These are phyloP conservation scores for Coemansia sp. DNA, from an alignment of 192 early-diverging fungal genomes.

Conservation along the genomic window DNA sequence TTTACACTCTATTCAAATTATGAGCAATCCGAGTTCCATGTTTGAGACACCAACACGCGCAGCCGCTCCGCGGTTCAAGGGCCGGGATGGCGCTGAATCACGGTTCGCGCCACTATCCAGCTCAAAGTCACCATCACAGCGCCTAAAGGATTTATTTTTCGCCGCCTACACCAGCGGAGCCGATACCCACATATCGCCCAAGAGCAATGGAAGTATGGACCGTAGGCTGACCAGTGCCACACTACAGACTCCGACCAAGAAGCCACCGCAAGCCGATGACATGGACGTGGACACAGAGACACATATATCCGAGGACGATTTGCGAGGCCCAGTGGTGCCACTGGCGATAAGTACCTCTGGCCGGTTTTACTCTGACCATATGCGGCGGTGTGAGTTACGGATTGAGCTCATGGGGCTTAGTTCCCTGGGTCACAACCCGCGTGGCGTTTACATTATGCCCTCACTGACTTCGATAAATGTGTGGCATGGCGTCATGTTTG, in stretches of 20 bases:
- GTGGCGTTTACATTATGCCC: constrained; percentile 89
- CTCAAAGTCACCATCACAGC: constrained; percentile 47
- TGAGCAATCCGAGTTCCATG: constrained; percentile 21
- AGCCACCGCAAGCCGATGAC: constrained; percentile 13
- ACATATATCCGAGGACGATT: constrained; percentile 33
- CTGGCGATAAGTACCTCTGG: constrained; percentile 41
- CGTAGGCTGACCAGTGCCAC: constrained; percentile 23
- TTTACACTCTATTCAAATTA: constrained; percentile 2
- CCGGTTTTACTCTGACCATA: constrained; percentile 56
- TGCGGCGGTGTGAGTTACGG: constrained; percentile 54
- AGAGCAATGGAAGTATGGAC: constrained; percentile 5
- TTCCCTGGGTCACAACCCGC: constrained; percentile 70
- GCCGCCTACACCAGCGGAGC: constrained; percentile 47
- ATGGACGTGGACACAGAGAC: constrained; percentile 46
- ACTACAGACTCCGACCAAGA: constrained; percentile 39
- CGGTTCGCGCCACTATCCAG: neutral
- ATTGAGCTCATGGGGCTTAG: constrained; percentile 51
- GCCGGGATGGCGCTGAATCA: constrained; percentile 9
- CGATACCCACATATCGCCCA: constrained; percentile 14
- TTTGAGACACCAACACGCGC: constrained; percentile 41
- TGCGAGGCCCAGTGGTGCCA: constrained; percentile 29
- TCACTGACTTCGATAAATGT: constrained; percentile 56
- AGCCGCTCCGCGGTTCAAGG: constrained; percentile 25
- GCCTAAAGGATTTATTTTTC: constrained; percentile 53
- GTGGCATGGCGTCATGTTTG: constrained; percentile 86